Percentiles rank a stretch among this genome's conserved stretches.
Conservation (phyloP, 768 basidiomycete species). For the Lactarius tabidus region DNA sequence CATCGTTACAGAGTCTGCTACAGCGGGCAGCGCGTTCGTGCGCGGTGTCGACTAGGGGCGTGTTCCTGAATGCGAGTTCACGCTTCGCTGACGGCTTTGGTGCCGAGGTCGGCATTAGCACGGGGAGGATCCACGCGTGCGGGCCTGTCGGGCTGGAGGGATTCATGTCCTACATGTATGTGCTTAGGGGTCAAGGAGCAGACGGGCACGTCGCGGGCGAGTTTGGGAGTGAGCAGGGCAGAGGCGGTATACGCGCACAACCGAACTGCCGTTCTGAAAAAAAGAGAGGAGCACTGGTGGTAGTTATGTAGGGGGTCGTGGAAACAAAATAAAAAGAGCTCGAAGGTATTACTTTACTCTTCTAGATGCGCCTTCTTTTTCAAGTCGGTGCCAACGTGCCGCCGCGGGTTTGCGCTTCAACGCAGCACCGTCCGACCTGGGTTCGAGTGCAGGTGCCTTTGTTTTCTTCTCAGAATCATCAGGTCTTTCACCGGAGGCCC, state of each 20-base stretch:
- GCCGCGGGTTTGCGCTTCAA: too few species aligned
- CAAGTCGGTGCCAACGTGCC: too few species aligned
- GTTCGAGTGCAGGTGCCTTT: too few species aligned
- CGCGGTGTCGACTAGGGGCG: slow-evolving; percentile 88
- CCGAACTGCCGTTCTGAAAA: slow-evolving; percentile 48
- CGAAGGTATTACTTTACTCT: too few species aligned
- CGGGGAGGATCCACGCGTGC: slow-evolving; percentile 92
- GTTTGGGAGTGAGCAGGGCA: slow-evolving; percentile 66
- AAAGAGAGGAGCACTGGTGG: neutral
- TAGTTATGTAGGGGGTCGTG: too few species aligned
- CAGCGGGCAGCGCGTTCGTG: slow-evolving; percentile 67
- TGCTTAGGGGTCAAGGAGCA: slow-evolving; percentile 69
- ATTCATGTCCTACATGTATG: slow-evolving; percentile 93
- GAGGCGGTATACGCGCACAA: slow-evolving; percentile 63
- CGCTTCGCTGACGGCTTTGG: slow-evolving; percentile 97
- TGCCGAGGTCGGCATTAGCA: slow-evolving; percentile 96
- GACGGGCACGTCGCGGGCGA: slow-evolving; percentile 40
- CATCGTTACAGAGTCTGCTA: slow-evolving; percentile 80
- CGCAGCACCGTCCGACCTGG: too few species aligned
- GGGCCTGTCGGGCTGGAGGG: slow-evolving; percentile 96
- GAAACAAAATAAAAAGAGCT: too few species aligned
- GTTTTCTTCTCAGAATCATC: too few species aligned
- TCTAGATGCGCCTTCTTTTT: too few species aligned
- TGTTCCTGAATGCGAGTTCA: slow-evolving; percentile 93
- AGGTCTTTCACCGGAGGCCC: too few species aligned